Conservation (phyloP, 768 basidiomycete genomes). For the Hortiboletus flavorubellus region DNA sequence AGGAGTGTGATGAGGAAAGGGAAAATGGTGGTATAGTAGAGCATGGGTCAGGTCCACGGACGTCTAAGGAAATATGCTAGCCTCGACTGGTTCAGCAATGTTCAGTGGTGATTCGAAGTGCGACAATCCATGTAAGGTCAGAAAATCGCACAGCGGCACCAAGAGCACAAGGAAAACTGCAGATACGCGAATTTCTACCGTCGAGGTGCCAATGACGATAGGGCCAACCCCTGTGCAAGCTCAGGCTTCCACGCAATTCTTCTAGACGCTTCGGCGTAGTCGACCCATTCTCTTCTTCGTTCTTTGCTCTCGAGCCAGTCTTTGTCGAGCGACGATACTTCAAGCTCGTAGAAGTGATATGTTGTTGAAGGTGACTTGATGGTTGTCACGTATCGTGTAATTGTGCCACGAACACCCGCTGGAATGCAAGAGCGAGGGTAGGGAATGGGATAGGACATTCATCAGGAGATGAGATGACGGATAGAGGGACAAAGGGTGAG, state of each 20-base stretch:
- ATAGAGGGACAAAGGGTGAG: constrained; percentile 78
- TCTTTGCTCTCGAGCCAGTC: constrained; percentile 82
- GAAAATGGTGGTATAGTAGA: constrained; percentile 31
- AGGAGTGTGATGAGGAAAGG: constrained; percentile 14
- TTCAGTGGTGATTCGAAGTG: constrained; percentile 11
- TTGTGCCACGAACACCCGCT: constrained; percentile 87
- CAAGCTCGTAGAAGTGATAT: constrained; percentile 90
- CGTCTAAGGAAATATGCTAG: constrained; percentile 19
- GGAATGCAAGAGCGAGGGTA: constrained; percentile 29
- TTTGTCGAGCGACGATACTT: constrained; percentile 70
- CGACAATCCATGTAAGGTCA: constrained; percentile 6
- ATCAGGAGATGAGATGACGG: constrained; percentile 72
- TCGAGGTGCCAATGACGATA: constrained; percentile 64
- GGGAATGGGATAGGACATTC: constrained; percentile 42
- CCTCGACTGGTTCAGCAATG: constrained; percentile 14
- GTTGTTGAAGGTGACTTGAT: constrained; percentile 75
- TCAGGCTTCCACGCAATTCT: constrained; percentile 85
- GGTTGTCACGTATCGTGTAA: constrained; percentile 82
- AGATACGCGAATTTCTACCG: constrained; percentile 36
- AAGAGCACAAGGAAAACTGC: constrained; percentile 2
- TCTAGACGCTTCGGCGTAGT: constrained; percentile 74
- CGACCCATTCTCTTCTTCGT: constrained; percentile 83
- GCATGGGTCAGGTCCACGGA: constrained; percentile 26
- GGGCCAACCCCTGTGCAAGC: constrained; percentile 68
- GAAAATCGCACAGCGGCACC: constrained; percentile 14